phyloP scores from a whole-genome alignment of 2,329 filamentous ascomycete species.

The Xylaria sp. region DNA sequence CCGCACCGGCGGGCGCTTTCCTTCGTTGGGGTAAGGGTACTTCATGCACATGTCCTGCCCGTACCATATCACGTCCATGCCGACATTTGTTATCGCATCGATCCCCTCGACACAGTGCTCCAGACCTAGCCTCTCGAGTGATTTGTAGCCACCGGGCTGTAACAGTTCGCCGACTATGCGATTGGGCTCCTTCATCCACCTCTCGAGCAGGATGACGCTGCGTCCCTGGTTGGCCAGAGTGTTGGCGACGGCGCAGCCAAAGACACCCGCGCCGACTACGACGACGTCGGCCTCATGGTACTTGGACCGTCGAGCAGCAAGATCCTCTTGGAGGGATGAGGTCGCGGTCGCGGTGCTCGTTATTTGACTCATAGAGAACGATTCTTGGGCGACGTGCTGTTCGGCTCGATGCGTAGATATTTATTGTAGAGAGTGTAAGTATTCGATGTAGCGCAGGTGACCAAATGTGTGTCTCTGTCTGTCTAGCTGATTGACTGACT shows the following conservation, averaged over 20 bases:
- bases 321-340: conserved; percentile 50
- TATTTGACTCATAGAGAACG: conserved; percentile 34
- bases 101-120: conserved; percentile 86
- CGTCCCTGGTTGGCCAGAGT: conserved; percentile 89
- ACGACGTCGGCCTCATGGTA: conserved; percentile 83
- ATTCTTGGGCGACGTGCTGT: conserved; percentile 1
- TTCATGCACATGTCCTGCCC: conserved; percentile 77
- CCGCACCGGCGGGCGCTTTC: conserved; percentile 30
- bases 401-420: conserved; percentile 7
- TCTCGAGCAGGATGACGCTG: conserved; percentile 89
- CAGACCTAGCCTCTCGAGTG: conserved; percentile 83
- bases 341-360: conserved; percentile 28
- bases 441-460: neutral
- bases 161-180: conserved; percentile 95
- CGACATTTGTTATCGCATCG: conserved; percentile 83
- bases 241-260: conserved; percentile 87
- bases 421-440: neutral
- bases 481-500: neutral
- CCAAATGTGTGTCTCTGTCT: neutral
- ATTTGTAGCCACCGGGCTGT: conserved; percentile 88
- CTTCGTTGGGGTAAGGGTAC: conserved; percentile 74
- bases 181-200: conserved; percentile 90
- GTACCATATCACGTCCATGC: conserved; percentile 89
- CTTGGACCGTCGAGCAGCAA: conserved; percentile 60
- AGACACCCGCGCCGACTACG: conserved; percentile 89